Percentiles rank a stretch among this genome's conserved stretches.
phyloP scores from a whole-genome alignment of 2,329 filamentous ascomycete species.

The Rugonectria rugulosa region DNA sequence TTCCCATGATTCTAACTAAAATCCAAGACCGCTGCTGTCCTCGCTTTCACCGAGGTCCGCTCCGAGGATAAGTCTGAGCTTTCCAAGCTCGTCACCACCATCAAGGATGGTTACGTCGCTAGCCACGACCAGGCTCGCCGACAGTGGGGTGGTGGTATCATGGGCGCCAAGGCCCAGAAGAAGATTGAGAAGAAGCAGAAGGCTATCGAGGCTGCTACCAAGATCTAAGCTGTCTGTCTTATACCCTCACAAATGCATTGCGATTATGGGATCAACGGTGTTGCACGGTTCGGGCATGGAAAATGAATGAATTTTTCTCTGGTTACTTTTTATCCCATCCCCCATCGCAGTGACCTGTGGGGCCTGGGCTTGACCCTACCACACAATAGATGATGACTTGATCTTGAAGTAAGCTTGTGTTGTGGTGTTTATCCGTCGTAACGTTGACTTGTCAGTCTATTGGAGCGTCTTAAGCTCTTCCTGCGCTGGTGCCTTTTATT shows the following conservation, averaged over 20 bases:
- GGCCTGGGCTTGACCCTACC: slow-evolving; percentile 39
- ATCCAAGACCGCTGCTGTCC: slow-evolving; percentile 87
- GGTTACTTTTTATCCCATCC: slow-evolving; percentile 43
- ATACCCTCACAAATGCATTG: slow-evolving; percentile 50
- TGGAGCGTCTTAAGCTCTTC: too few relatives aligned
- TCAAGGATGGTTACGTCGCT: slow-evolving; percentile 98
- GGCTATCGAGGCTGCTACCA: slow-evolving; percentile 92
- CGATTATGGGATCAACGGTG: slow-evolving; percentile 50
- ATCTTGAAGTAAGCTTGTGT: slow-evolving; percentile 32
- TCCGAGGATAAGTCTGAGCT: slow-evolving; percentile 98
- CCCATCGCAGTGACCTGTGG: slow-evolving; percentile 40
- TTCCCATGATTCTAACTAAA: slow-evolving; percentile 39
- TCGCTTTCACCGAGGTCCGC: slow-evolving; percentile 96
- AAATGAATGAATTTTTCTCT: slow-evolving; percentile 51
- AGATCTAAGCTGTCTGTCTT: slow-evolving; percentile 76
- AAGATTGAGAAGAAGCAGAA: slow-evolving; percentile 86
- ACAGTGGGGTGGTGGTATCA: slow-evolving; percentile 99
- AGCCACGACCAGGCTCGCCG: slow-evolving; percentile 91
- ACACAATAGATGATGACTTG: slow-evolving; percentile 52
- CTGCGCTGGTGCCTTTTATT: too few relatives aligned
- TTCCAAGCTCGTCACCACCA: slow-evolving; percentile 91
- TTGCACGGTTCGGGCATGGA: slow-evolving; percentile 52
- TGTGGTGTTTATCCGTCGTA: neutral
- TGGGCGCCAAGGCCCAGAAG: slow-evolving; percentile 92
- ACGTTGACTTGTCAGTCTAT: too few relatives aligned